Percentiles rank a stretch among this genome's conserved stretches.
These are phyloP conservation scores for Thraustochytrium sp. DNA, from an alignment of 352 stramenopile species.

Conservation along the genomic window DNA sequence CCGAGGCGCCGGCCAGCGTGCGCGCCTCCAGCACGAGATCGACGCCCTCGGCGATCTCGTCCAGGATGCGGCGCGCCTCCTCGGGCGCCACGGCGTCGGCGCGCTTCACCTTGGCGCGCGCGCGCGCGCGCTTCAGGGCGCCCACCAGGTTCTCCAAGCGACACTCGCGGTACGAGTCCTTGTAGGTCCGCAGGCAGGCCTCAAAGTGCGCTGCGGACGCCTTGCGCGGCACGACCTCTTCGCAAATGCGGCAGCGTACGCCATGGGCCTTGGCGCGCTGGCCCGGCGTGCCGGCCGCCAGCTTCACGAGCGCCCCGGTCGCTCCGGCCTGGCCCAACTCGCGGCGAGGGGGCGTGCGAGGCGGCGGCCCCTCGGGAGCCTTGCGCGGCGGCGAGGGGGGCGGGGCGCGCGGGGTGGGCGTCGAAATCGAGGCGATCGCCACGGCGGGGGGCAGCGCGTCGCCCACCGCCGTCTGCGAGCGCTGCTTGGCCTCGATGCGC, in stretches of 20 bases:
- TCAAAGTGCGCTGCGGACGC: background rate
- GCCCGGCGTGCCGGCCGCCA: background rate
- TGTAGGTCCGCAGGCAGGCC: conserved; percentile 5
- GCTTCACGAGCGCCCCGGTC: background rate
- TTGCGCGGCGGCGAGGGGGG: too few species aligned
- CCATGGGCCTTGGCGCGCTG: background rate
- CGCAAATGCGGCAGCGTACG: conserved; percentile 31
- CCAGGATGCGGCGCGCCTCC: background rate
- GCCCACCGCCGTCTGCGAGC: background rate
- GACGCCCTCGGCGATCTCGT: background rate
- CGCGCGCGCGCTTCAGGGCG: background rate
- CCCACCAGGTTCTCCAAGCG: background rate
- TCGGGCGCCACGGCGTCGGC: background rate
- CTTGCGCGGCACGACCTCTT: background rate
- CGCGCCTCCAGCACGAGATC: background rate
- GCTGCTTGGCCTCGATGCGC: background rate
- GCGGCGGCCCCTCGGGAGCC: too few species aligned
- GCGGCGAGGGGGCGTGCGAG: background rate
- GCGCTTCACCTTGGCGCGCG: background rate
- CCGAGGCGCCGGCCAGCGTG: background rate
- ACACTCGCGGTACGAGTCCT: conserved; percentile 23
- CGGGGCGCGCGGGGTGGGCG: too few species aligned
- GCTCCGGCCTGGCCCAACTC: background rate
- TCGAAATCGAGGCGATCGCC: too few species aligned
- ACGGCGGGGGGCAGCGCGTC: background rate